phyloP scores from a whole-genome alignment of 768 basidiomycete species.

The Mycena galericulata region DNA sequence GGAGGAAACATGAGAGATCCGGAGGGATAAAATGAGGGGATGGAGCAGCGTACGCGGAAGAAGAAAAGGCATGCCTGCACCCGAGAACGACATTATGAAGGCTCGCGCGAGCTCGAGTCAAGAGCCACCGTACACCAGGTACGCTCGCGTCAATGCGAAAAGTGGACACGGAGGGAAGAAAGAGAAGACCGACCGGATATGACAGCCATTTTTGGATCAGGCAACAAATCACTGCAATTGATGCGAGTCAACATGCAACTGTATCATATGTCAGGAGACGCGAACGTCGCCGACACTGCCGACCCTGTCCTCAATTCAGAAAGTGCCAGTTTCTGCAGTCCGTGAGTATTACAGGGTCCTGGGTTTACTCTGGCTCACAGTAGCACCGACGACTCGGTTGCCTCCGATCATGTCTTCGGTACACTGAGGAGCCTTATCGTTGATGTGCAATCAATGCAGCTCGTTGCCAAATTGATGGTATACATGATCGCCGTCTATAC shows the following conservation, averaged over 20 bases:
- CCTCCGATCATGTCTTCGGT: no score
- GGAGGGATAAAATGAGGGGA: not conserved
- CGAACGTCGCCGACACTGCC: not conserved
- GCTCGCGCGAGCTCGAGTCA: conserved; percentile 22
- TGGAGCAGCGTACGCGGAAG: conserved; percentile 28
- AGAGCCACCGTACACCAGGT: conserved; percentile 34
- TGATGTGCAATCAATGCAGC: no score
- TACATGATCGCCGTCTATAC: no score
- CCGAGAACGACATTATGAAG: conserved; percentile 32
- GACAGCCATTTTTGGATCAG: not conserved
- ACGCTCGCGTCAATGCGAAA: conserved; percentile 25
- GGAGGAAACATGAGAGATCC: not conserved
- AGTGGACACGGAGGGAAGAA: conserved; percentile 8
- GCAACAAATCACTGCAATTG: not conserved
- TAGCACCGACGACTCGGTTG: no score
- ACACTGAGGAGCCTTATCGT: no score
- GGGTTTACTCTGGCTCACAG: no score
- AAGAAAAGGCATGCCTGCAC: conserved; percentile 26
- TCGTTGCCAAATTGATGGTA: no score
- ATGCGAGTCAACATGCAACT: not conserved
- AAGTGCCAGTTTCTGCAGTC: no score
- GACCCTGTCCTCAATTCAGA: no score
- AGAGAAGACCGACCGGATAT: not conserved
- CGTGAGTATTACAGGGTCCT: no score
- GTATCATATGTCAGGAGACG: not conserved